Percentiles rank a stretch among this genome's conserved stretches.
These are phyloP conservation scores for Dichotomopilus funicola DNA, from an alignment of 2,329 filamentous ascomycete genomes.

Conservation along the genomic window DNA sequence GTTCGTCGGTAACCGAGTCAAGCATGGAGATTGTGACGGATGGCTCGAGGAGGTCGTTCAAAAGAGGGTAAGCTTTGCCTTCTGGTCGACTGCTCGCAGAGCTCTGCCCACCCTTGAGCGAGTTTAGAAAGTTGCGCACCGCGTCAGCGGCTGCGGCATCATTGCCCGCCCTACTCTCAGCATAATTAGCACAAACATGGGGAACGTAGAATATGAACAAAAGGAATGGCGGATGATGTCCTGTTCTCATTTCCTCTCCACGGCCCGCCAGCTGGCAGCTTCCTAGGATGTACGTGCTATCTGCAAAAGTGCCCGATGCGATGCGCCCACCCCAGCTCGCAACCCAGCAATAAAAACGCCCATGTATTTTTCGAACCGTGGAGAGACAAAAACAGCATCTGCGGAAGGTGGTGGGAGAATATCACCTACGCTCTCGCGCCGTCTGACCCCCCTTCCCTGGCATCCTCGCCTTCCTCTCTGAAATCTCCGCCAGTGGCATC, in stretches of 20 bases:
- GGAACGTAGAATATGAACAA: constrained; percentile 3
- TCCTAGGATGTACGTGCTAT: constrained; percentile 23
- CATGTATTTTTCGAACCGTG: neutral
- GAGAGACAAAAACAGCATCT: constrained; percentile 8
- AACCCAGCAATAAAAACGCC: neutral
- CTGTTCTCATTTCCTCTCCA: constrained; percentile 17
- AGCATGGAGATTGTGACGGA: constrained; percentile 72
- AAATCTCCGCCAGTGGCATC: constrained; percentile 88
- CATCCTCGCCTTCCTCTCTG: constrained; percentile 78
- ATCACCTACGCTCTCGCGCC: constrained; percentile 98
- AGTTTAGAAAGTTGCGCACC: constrained; percentile 84
- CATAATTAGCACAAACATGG: constrained; percentile 12
- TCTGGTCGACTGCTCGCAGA: constrained; percentile 33
- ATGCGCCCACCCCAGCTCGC: constrained; percentile 16
- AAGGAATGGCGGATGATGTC: constrained; percentile 1
- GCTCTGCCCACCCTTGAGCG: constrained; percentile 56
- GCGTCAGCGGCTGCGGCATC: constrained; percentile 61
- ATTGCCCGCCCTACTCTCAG: constrained; percentile 16
- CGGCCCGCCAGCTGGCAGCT: constrained; percentile 11
- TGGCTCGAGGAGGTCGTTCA: constrained; percentile 78
- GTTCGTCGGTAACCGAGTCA: constrained; percentile 55
- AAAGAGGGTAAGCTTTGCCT: constrained; percentile 68
- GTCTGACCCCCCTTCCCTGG: constrained; percentile 89
- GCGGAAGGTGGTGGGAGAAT: constrained; percentile 22
- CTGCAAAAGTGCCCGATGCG: constrained; percentile 14